Evolutionary conservation across 306 rosid genomes (phyloP), one percentile per base, ranked within the genome.

Genomic region (Acacia melanoxylon): DNA sequence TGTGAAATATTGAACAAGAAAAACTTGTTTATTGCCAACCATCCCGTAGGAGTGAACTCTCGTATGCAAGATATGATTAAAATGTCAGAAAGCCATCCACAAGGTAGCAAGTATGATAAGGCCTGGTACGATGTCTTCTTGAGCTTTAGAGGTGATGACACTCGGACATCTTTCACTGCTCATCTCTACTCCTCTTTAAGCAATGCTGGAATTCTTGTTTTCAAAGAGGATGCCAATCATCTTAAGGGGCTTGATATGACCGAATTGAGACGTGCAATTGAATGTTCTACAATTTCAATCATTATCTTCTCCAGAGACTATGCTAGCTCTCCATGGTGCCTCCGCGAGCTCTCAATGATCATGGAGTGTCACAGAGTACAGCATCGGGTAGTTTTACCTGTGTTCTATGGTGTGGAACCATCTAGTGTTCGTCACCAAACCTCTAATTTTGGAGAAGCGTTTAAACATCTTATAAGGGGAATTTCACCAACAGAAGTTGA

Each of bases 261-360:
- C 8, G 51, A 72, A 25, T 10, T 83, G 4, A 1, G 20, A 13
- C 15, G 8, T 37, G 80, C 35, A 74, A 66, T 81, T 6, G 45
- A 19, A 20, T 1, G 0, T 3, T 83, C 84, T 15, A 74, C 46
- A 51, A 51, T 81, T 37, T 63, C 45, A 2, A 40, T 83, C 9
- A 3, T 83, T 72, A 37, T 83, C 42, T 74, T 81, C 31, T 81
- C 84, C 20, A 27, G 0, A 72, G 13, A 40, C 14, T 83, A 78
- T 72, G 79, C 76, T 63, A 31, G 15, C 78, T 83, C 86, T 2
- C 72, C 12, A 40, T 72, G 76, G 86, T 83, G 86, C 31, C 22
- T 83, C 12, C 2, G 11, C 14, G 79, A 83, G 33, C 67, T 59
- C 67, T 59, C 67, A 11, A 4, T 24, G 11, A 59, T 59, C 15